Percentiles rank a stretch among this genome's conserved stretches.
Evolutionary conservation across 1,139 yeast genomes (phyloP).

Genomic region (Schwanniomyces etchellsii): DNA sequence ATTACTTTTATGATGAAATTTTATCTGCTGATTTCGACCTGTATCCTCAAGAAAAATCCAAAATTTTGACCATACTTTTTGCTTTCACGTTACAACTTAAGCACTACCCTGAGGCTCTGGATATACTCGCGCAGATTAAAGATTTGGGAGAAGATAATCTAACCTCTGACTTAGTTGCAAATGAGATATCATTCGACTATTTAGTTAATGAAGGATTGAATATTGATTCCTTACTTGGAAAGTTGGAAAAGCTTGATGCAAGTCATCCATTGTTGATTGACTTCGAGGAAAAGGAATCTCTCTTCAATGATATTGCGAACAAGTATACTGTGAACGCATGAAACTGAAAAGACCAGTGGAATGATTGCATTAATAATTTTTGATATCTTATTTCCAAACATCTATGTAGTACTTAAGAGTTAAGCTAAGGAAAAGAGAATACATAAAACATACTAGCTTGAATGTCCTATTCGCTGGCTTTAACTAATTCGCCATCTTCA

Average conservation of each 20-base stretch:
- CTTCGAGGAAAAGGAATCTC: conserved; percentile 42
- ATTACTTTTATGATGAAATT: conserved; percentile 70
- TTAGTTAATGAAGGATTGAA: conserved; percentile 42
- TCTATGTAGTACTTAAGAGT: too few relatives aligned
- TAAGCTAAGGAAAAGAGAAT: too few relatives aligned
- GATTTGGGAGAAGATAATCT: conserved; percentile 24
- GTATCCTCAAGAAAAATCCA: conserved; percentile 32
- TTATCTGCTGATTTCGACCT: conserved; percentile 42
- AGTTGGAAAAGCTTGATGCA: conserved; percentile 37
- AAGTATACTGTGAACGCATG: conserved; percentile 32
- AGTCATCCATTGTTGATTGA: conserved; percentile 50
- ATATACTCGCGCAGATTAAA: conserved; percentile 40
- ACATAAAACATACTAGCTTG: too few relatives aligned
- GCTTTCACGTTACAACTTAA: conserved; percentile 41
- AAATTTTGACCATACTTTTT: conserved; percentile 31
- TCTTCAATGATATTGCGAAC: conserved; percentile 53
- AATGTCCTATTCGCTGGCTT: conserved; percentile 13
- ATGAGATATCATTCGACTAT: conserved; percentile 50
- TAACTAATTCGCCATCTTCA: conserved; percentile 38
- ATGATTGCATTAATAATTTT: background rate
- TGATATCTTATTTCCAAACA: too few relatives aligned
- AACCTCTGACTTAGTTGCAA: conserved; percentile 51
- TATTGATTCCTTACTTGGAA: conserved; percentile 31
- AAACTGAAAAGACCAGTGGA: background rate
- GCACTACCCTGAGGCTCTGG: conserved; percentile 42